A percentile compares a stretch with the other conserved stretches of the same genome.
phyloP scores from a whole-genome alignment of 495 filamentous ascomycete species.

The Apodospora peruviana region DNA sequence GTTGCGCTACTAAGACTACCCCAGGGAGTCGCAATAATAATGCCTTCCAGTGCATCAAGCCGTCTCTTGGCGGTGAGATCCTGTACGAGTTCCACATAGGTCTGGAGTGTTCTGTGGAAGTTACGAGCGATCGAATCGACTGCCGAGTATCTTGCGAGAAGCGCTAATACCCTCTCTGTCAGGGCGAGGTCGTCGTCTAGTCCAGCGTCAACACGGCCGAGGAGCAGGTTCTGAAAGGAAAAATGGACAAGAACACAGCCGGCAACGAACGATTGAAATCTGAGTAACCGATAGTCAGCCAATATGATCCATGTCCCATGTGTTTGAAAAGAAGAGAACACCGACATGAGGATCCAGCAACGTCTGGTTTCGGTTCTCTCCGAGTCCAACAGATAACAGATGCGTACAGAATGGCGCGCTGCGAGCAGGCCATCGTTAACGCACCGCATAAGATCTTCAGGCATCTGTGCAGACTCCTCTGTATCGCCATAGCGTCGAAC shows the following conservation, averaged over 20 bases:
- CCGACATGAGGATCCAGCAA: background rate
- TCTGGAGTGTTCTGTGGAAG: background rate
- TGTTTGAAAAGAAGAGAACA: background rate
- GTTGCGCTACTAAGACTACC: too few species aligned
- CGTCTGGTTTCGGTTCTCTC: background rate
- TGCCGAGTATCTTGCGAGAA: background rate
- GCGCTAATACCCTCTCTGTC: background rate
- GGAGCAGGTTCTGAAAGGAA: background rate
- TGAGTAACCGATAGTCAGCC: background rate
- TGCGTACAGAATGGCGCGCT: background rate
- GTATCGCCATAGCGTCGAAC: background rate
- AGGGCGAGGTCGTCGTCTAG: background rate
- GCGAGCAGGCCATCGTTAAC: background rate
- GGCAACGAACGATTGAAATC: background rate
- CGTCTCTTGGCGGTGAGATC: too few species aligned
- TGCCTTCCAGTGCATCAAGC: background rate
- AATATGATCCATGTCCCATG: background rate
- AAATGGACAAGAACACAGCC: background rate
- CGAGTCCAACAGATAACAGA: background rate
- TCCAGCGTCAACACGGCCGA: background rate
- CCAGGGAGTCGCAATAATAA: too few species aligned
- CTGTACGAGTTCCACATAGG: background rate
- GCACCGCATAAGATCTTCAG: background rate
- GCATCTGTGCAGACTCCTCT: background rate
- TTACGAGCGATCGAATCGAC: background rate